A percentile compares a stretch with the other conserved stretches of the same genome.
phyloP scores from a whole-genome alignment of 2,329 filamentous ascomycete genomes.

The Alternaria gansuensis region DNA sequence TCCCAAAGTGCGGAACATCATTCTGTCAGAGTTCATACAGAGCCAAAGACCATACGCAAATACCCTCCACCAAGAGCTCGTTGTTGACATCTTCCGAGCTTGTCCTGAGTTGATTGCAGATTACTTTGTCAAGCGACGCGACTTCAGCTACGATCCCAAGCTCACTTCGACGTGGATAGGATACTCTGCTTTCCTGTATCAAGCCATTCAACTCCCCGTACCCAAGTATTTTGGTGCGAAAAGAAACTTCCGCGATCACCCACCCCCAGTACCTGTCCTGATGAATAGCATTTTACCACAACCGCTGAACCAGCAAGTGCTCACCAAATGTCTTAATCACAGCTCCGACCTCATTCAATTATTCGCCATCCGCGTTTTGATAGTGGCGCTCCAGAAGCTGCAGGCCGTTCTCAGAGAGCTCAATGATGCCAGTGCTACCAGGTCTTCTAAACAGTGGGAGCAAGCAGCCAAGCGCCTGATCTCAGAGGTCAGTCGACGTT shows the following conservation, averaged over 20 bases:
- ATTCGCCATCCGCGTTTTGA: slow-evolving; percentile 82
- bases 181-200: slow-evolving; percentile 88
- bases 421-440: slow-evolving; percentile 54
- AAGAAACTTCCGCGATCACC: slow-evolving; percentile 68
- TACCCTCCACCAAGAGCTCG: slow-evolving; percentile 79
- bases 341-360: slow-evolving; percentile 82
- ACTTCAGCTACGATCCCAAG: slow-evolving; percentile 88
- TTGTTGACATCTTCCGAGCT: slow-evolving; percentile 79
- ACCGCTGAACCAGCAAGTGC: slow-evolving; percentile 79
- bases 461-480: slow-evolving; percentile 73
- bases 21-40: slow-evolving; percentile 79
- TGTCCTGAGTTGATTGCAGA: slow-evolving; percentile 88
- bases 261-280: slow-evolving; percentile 79
- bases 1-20: slow-evolving; percentile 79
- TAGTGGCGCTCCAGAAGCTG: slow-evolving; percentile 81
- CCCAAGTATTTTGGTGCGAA: slow-evolving; percentile 75
- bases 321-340: slow-evolving; percentile 80
- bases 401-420: slow-evolving; percentile 70
- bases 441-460: slow-evolving; percentile 67
- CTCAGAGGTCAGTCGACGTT: slow-evolving; percentile 78
- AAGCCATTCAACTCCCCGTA: slow-evolving; percentile 76
- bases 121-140: slow-evolving; percentile 81
- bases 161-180: slow-evolving; percentile 94
- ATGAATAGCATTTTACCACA: slow-evolving; percentile 88
- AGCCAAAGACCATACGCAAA: slow-evolving; percentile 84